phyloP scores from a whole-genome alignment of 2,329 filamentous ascomycete species.

The Dryadomyces sulphureus region DNA sequence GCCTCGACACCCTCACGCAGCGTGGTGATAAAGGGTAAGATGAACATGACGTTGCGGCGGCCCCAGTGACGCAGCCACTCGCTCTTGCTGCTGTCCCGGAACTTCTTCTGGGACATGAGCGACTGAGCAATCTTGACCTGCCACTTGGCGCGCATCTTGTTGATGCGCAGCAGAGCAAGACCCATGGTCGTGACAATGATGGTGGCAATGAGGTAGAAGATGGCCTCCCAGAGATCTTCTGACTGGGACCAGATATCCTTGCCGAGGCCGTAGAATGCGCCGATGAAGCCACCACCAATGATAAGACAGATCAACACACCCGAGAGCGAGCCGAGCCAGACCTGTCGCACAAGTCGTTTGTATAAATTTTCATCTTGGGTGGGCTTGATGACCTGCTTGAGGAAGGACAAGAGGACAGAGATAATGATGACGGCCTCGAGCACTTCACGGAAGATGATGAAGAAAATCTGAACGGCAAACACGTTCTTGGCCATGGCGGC shows the following conservation, averaged over 20 bases:
- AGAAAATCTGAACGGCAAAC: conserved; percentile 71
- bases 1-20: conserved; percentile 75
- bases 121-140: conserved; percentile 63
- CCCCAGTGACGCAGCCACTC: conserved; percentile 40
- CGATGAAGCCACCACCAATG: conserved; percentile 51
- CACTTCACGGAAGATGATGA: conserved; percentile 78
- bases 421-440: conserved; percentile 75
- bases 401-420: conserved; percentile 71
- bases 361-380: conserved; percentile 46
- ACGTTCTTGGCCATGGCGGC: conserved; percentile 47
- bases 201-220: conserved; percentile 59
- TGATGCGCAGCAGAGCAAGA: conserved; percentile 63
- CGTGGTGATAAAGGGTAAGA: conserved; percentile 78
- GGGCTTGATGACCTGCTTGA: conserved; percentile 65
- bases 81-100: conserved; percentile 11
- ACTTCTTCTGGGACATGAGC: conserved; percentile 36
- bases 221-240: conserved; percentile 70
- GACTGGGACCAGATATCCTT: conserved; percentile 50
- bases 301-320: conserved; percentile 47
- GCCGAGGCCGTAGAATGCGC: conserved; percentile 53
- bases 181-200: conserved; percentile 75
- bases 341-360: conserved; percentile 53
- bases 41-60: conserved; percentile 67
- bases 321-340: conserved; percentile 50
- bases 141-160: conserved; percentile 80